A percentile compares a stretch with the other conserved stretches of the same genome.
Conservation (phyloP, 2,329 filamentous ascomycete species). For the Aspergillus awamori region DNA sequence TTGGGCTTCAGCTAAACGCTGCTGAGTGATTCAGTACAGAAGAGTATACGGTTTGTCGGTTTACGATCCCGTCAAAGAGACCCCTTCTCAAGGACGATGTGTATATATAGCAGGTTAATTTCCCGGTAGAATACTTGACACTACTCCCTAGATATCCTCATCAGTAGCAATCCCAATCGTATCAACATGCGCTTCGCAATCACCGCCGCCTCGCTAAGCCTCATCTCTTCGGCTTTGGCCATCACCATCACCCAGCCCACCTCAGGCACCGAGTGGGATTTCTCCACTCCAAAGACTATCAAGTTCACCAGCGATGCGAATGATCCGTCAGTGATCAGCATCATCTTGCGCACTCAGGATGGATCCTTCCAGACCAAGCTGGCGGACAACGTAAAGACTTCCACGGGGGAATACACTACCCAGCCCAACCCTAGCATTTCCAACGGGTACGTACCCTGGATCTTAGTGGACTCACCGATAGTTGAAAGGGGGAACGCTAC, state of each 20-base stretch:
- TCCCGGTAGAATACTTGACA: not conserved
- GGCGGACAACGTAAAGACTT: slow-evolving; percentile 8
- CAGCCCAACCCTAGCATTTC: slow-evolving; percentile 9
- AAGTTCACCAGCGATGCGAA: slow-evolving; percentile 5
- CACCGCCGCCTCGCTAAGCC: not conserved
- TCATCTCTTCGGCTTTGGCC: slow-evolving; percentile 5
- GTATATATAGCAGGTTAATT: not conserved
- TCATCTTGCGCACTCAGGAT: slow-evolving; percentile 1
- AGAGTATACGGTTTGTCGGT: not conserved
- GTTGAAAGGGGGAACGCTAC: too few relatives aligned
- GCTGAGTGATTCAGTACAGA: not conserved
- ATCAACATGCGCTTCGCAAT: slow-evolving; percentile 2
- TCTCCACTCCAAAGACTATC: slow-evolving; percentile 6
- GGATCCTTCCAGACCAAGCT: slow-evolving; percentile 9
- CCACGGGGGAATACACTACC: slow-evolving; percentile 4
- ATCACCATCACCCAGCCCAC: slow-evolving; percentile 3
- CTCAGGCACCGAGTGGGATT: slow-evolving; percentile 1
- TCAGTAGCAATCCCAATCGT: not conserved
- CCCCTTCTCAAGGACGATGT: too few relatives aligned
- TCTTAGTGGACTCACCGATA: not conserved
- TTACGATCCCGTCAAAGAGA: not conserved
- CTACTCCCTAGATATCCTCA: not conserved
- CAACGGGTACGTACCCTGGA: slow-evolving; percentile 1
- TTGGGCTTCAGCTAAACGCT: slow-evolving; percentile 2
- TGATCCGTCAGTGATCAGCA: slow-evolving; percentile 1